Percentiles rank a stretch among this genome's conserved stretches.
phyloP scores from a whole-genome alignment of 2,329 filamentous ascomycete genomes.

The Hirsutella rhossiliensis region DNA sequence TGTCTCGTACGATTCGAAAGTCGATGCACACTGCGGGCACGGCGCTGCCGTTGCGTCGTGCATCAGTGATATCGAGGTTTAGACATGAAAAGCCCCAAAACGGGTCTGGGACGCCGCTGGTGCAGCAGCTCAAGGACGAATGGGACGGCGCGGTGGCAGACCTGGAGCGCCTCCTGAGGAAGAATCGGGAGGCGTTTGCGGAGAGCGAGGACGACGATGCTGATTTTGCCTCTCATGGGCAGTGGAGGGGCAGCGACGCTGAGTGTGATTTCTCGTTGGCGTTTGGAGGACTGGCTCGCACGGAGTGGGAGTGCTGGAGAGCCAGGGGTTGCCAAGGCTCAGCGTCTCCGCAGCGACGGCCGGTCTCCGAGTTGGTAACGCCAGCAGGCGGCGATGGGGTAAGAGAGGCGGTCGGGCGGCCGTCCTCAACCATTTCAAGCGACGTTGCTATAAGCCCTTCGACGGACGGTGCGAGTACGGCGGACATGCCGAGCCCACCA shows the following conservation, averaged over 20 bases:
- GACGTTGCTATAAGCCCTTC: constrained; percentile 23
- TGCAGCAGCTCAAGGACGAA: constrained; percentile 24
- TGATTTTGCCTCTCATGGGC: constrained; percentile 10
- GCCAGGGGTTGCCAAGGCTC: constrained; percentile 9
- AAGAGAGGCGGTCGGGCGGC: not conserved
- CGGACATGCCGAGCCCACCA: constrained; percentile 22
- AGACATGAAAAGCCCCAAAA: constrained; percentile 17
- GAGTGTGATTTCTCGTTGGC: constrained; percentile 17
- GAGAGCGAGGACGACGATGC: constrained; percentile 8
- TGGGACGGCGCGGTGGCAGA: constrained; percentile 24
- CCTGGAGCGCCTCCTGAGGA: constrained; percentile 21
- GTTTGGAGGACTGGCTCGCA: constrained; percentile 25
- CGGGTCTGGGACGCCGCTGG: constrained; percentile 17
- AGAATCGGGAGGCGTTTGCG: constrained; percentile 19
- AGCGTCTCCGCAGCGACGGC: not conserved
- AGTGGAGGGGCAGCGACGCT: constrained; percentile 8
- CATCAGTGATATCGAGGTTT: constrained; percentile 22
- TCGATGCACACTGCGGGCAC: constrained; percentile 18
- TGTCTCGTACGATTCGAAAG: constrained; percentile 21
- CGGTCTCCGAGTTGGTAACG: not conserved
- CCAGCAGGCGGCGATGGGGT: not conserved
- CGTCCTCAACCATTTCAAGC: constrained; percentile 14
- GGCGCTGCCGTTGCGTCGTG: constrained; percentile 14
- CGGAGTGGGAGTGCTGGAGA: constrained; percentile 16
- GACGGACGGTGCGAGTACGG: constrained; percentile 20